Base-by-base conservation (phyloP, 2,329 filamentous ascomycete genomes). In the Ceratocystis eucalypticola region DNA sequence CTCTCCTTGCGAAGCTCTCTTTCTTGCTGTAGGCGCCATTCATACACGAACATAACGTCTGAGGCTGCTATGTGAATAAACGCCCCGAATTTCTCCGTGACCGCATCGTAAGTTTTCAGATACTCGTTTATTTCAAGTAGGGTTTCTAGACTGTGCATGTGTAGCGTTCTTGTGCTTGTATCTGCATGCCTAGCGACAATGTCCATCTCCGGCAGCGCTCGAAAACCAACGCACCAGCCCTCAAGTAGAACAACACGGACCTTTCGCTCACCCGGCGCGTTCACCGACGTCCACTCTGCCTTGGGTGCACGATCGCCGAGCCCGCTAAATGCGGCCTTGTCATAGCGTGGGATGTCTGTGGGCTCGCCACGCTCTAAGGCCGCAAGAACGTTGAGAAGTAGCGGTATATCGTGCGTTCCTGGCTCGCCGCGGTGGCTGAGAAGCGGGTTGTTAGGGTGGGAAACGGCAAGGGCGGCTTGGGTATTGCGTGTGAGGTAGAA, bases 211-310 rank as follows among this genome's bases (percentile, higher is more conserved):
- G 77, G 71, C 12, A 92, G 75, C 0, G 87, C 75, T 5, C 86
- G 84, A 76, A 96, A 96, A 2, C 91, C 92, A 12, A 96, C 85
- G 74, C 88, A 94, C 92, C 91, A 96, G 20, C 92, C 91, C 75
- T 96, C 91, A 69, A 96, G 86, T 64, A 96, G 83, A 25, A 96
- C 81, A 5, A 93, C 84, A 28, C 82, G 75, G 28, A 82, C 75
- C n/a, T 75, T 77, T 1, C 72, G 74, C 65, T 82, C 78, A 7
- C 80, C 80, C 0, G 75, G 76, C 59, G 74, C 76, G 70, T 84
- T 84, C 68, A 87, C 80, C 15, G 72, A 72, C 30, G 80, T 76
- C 89, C 91, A 95, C 61, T 80, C 72, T 10, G 75, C 76, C 66
- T 82, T 76, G 0, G 87, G 83, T 0, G 83, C 78, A 62, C 91